Base-by-base conservation (phyloP, 2,329 filamentous ascomycete genomes). In the Xenoacremonium recifei region DNA sequence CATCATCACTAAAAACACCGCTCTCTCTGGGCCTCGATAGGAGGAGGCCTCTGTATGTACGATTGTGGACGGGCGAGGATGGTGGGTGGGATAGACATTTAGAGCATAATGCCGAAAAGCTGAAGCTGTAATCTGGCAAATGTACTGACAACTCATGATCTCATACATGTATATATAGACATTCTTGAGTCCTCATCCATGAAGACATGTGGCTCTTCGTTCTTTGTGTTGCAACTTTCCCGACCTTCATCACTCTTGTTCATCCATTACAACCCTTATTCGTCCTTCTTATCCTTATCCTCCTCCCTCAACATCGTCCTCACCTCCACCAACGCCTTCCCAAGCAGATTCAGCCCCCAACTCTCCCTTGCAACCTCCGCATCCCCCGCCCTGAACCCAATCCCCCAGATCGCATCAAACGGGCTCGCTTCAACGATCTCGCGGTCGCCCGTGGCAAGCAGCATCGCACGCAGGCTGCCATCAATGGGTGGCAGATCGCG, bases 271-370 rank as follows among this genome's bases (percentile, higher is more conserved):
- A 31, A 15, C n/a, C 6, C 29, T 9, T 15, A 31, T 15, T 7
- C 4, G 9, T 5, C 15, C 19, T 40, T 17, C 6, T 42, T 21
- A 4, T 39, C 20, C 5, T 27, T 16, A 21, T 33, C 27, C 44
- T 45, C 44, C 18, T 62, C 62, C 53, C 73, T 69, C 49, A 87
- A 60, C 49, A 68, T 66, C 49, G 61, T 67, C 47, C 83, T 73
- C 19, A 80, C 79, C 39, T 68, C 70, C 77, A 78, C 79, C 58
- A 87, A 60, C 18, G 75, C 80, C 63, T 77, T 77, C 0, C 83
- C 84, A 35, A 87, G 59, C 43, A 85, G 56, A 62, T 87, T 87
- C 64, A 75, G 43, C 0, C 84, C 84, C 84, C 83, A 87, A 3
- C 60, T 50, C 15, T 63, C 57, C 35, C 73, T 69, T 37, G 71